Conservation (phyloP, 345 rosid genomes). For the Euclidium syriacum region DNA sequence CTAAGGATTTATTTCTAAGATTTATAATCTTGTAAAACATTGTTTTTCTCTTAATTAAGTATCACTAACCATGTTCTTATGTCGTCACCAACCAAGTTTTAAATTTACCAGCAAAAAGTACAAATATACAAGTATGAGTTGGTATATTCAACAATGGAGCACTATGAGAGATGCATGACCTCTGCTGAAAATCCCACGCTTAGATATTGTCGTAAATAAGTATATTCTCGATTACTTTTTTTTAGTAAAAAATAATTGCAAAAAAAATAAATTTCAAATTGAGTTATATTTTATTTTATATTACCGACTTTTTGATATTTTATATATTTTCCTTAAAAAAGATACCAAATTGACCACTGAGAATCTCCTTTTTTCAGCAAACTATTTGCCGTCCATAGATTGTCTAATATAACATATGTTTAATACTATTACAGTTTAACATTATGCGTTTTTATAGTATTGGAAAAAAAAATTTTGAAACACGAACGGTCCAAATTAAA, state of each 20-base stretch:
- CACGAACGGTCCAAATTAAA: slow-evolving; percentile 23
- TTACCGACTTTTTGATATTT: slow-evolving; percentile 15
- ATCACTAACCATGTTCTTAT: no score
- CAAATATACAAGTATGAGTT: slow-evolving; percentile 8
- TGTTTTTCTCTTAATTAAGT: no score
- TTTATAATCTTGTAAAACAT: no score
- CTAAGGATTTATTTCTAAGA: no score
- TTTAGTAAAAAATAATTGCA: neutral
- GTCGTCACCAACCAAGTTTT: neutral
- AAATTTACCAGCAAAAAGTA: neutral
- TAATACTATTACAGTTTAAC: neutral
- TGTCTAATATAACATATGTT: slow-evolving; percentile 9
- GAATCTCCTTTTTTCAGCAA: neutral
- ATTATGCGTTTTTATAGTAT: neutral
- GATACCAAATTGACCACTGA: slow-evolving; percentile 1
- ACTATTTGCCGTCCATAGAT: slow-evolving; percentile 15
- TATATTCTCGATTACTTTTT: neutral
- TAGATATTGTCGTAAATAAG: slow-evolving; percentile 14
- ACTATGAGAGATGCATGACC: slow-evolving; percentile 26
- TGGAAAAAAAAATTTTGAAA: neutral
- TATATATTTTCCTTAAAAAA: slow-evolving; percentile 15
- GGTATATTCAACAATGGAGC: slow-evolving; percentile 28
- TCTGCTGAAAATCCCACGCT: slow-evolving; percentile 19
- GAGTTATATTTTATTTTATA: neutral
- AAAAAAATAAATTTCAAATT: neutral